Evolutionary conservation across 495 filamentous ascomycete species (phyloP).

Genomic region (Articulospora tetracladia): DNA sequence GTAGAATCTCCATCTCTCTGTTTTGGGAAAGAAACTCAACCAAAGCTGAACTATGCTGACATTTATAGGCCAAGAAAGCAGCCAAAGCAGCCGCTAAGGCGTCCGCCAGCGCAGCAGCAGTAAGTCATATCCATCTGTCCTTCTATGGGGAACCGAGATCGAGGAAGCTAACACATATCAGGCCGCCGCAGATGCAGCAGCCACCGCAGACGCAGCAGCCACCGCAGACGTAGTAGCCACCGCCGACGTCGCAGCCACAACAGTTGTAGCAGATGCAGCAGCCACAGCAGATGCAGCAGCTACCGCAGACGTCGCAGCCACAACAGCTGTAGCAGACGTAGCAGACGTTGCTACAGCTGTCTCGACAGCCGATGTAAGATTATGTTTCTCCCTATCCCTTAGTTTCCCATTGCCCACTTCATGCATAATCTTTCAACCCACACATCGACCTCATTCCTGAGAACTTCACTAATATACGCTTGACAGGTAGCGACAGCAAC

Average conservation of each 20-base stretch:
- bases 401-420: background rate
- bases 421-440: no score
- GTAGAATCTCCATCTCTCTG: no score
- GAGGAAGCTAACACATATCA: background rate
- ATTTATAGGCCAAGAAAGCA: conserved; percentile 5
- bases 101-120: conserved; percentile 11
- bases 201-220: background rate
- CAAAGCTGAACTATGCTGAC: background rate
- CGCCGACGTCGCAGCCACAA: background rate
- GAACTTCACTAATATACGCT: no score
- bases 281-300: no score
- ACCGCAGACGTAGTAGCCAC: background rate
- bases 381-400: background rate
- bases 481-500: background rate
- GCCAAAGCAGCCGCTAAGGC: background rate
- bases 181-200: conserved; percentile 5
- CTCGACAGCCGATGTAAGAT: background rate
- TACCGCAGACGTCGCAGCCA: no score
- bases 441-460: no score
- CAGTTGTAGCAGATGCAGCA: no score
- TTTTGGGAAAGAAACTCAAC: background rate
- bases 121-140: background rate
- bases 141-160: background rate
- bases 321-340: no score
- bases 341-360: conserved; percentile 4